phyloP scores from a whole-genome alignment of 371 early-diverging fungal genomes.

The Basidiobolus meristosporus region DNA sequence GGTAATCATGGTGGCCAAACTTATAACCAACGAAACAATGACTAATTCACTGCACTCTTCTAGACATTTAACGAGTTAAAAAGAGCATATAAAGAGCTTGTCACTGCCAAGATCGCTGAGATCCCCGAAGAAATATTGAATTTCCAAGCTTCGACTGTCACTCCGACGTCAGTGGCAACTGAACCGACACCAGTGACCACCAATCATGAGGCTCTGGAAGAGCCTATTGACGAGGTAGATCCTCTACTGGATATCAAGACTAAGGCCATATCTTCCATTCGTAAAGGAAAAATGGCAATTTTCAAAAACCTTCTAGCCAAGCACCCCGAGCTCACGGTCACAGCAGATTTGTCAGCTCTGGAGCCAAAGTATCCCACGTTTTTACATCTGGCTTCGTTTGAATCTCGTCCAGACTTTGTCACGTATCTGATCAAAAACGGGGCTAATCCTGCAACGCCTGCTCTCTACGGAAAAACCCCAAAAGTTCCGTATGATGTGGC shows the following conservation, averaged over 20 bases:
- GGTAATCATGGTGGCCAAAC: slow-evolving; percentile 28
- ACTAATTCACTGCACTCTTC: background rate
- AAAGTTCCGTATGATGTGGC: slow-evolving; percentile 65
- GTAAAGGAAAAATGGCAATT: slow-evolving; percentile 9
- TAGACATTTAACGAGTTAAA: slow-evolving; percentile 5
- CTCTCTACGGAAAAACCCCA: background rate
- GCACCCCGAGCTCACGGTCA: background rate
- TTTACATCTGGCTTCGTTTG: slow-evolving; percentile 39
- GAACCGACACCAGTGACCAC: background rate
- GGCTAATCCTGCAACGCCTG: slow-evolving; percentile 47
- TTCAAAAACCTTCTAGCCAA: slow-evolving; percentile 16
- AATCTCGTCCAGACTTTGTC: slow-evolving; percentile 33
- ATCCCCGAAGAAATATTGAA: slow-evolving; percentile 1
- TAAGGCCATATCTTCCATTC: background rate
- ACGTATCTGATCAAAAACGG: slow-evolving; percentile 20
- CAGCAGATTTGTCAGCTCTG: background rate
- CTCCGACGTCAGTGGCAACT: background rate
- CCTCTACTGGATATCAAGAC: background rate
- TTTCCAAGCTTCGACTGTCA: background rate
- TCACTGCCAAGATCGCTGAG: slow-evolving; percentile 8
- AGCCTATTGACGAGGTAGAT: slow-evolving; percentile 3
- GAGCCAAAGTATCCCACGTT: slow-evolving; percentile 33
- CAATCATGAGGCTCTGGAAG: slow-evolving; percentile 11
- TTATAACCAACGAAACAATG: background rate
- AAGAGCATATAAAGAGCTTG: too few relatives aligned